Conservation (phyloP, 2,329 filamentous ascomycete genomes). For the Alternaria angustiovoidea region DNA sequence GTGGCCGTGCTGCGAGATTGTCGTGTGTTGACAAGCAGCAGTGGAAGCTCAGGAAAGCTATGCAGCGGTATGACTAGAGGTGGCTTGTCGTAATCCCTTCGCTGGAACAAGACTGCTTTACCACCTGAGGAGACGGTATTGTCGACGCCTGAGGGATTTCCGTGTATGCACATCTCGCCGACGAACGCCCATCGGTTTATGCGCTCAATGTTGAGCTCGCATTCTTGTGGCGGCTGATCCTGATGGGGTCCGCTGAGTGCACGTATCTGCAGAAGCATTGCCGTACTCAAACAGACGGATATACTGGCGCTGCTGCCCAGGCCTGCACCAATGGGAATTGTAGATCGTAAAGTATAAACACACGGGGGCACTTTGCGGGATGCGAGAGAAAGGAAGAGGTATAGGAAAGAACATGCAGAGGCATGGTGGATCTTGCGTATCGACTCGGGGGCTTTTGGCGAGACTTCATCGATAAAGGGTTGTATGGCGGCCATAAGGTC, state of each 20-base stretch:
- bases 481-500: constrained; percentile 83
- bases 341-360: constrained; percentile 90
- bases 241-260: constrained; percentile 89
- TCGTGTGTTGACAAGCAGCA: constrained; percentile 88
- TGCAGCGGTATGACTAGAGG: constrained; percentile 79
- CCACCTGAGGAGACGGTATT: constrained; percentile 95
- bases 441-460: constrained; percentile 69
- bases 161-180: constrained; percentile 95
- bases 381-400: constrained; percentile 88
- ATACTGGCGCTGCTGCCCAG: constrained; percentile 95
- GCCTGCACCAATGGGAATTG: constrained; percentile 90
- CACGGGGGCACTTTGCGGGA: constrained; percentile 80
- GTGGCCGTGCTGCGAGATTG: constrained; percentile 84
- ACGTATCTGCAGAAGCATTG: constrained; percentile 85
- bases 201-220: constrained; percentile 87
- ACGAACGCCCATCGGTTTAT: constrained; percentile 99
- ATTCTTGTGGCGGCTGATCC: constrained; percentile 87
- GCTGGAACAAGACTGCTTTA: constrained; percentile 91
- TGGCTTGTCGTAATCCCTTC: constrained; percentile 78
- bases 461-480: constrained; percentile 78
- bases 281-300: constrained; percentile 84
- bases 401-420: constrained; percentile 87
- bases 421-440: constrained; percentile 83
- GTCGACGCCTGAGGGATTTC: constrained; percentile 94
- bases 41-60: constrained; percentile 89